Evolutionary conservation across 768 basidiomycete species (phyloP).

Genomic region (Ramaria sp.): DNA sequence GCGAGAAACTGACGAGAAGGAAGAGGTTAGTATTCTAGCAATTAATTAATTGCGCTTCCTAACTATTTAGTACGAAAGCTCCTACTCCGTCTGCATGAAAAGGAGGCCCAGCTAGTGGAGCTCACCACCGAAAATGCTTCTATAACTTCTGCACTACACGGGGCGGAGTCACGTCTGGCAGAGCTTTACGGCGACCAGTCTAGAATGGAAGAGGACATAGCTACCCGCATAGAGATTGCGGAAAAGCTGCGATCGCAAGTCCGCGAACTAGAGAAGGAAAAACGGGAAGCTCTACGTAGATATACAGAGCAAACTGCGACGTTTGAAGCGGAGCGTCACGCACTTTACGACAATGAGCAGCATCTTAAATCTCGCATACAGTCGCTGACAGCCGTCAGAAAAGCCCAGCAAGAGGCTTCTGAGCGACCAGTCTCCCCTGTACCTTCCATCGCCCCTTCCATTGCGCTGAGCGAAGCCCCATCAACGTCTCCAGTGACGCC

Average conservation of each 20-base stretch:
- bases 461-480: slow-evolving; percentile 13
- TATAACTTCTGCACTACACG: slow-evolving; percentile 50
- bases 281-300: slow-evolving; percentile 66
- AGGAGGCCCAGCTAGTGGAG: slow-evolving; percentile 54
- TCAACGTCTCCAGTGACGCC: slow-evolving; percentile 15
- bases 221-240: slow-evolving; percentile 68
- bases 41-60: not conserved
- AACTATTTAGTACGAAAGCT: slow-evolving; percentile 38
- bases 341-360: slow-evolving; percentile 89
- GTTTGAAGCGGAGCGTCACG: slow-evolving; percentile 86
- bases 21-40: slow-evolving; percentile 39
- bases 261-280: slow-evolving; percentile 82
- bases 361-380: slow-evolving; percentile 87
- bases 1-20: slow-evolving; percentile 72
- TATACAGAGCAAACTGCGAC: slow-evolving; percentile 87
- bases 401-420: slow-evolving; percentile 26
- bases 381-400: slow-evolving; percentile 59
- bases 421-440: slow-evolving; percentile 16
- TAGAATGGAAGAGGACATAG: slow-evolving; percentile 73
- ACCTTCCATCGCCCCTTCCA: slow-evolving; percentile 6
- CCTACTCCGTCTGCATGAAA: slow-evolving; percentile 66
- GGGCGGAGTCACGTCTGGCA: slow-evolving; percentile 61
- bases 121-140: slow-evolving; percentile 56
- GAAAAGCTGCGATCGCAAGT: slow-evolving; percentile 76
- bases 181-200: slow-evolving; percentile 77